Conservation (phyloP, 805 yeast genomes). For the Candida sanyiensis region DNA sequence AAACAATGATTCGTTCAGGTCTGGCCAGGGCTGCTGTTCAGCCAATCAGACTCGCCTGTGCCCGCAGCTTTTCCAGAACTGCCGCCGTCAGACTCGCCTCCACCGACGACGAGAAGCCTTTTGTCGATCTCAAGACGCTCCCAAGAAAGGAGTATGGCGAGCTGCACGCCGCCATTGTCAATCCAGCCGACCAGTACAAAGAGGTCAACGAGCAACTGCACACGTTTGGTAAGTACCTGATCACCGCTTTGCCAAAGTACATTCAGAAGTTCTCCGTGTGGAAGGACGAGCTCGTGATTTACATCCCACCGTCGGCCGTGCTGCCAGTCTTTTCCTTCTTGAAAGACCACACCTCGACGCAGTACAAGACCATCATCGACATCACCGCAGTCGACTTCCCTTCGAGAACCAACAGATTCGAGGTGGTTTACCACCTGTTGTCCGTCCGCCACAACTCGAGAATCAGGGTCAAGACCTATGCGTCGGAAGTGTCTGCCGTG, state of each 20-base stretch:
- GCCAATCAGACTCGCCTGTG: background rate
- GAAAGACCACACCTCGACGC: conserved; percentile 74
- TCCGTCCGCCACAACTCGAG: conserved; percentile 81
- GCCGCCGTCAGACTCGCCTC: too few species aligned
- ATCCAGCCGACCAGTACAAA: conserved; percentile 72
- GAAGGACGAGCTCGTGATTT: conserved; percentile 81
- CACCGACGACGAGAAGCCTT: conserved; percentile 12
- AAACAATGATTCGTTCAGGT: conserved; percentile 7
- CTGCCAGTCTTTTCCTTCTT: conserved; percentile 66
- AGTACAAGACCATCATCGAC: conserved; percentile 73
- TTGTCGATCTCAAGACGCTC: conserved; percentile 17
- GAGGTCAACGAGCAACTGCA: conserved; percentile 67
- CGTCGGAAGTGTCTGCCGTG: conserved; percentile 75
- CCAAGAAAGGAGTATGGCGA: conserved; percentile 24
- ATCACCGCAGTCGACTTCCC: conserved; percentile 87
- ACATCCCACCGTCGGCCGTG: conserved; percentile 70
- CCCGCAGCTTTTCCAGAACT: too few species aligned
- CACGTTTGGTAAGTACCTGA: conserved; percentile 73
- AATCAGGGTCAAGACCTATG: conserved; percentile 83
- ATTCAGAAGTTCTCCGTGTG: conserved; percentile 82
- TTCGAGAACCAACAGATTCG: conserved; percentile 76
- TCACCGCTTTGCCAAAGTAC: conserved; percentile 73
- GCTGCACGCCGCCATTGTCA: conserved; percentile 36
- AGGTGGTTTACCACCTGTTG: conserved; percentile 77
- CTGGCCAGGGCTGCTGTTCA: background rate